A percentile compares a stretch with the other conserved stretches of the same genome.
These are phyloP conservation scores for Corallochytrium limacisporum DNA, from an alignment of 78 protist genomes.

Conservation along the genomic window DNA sequence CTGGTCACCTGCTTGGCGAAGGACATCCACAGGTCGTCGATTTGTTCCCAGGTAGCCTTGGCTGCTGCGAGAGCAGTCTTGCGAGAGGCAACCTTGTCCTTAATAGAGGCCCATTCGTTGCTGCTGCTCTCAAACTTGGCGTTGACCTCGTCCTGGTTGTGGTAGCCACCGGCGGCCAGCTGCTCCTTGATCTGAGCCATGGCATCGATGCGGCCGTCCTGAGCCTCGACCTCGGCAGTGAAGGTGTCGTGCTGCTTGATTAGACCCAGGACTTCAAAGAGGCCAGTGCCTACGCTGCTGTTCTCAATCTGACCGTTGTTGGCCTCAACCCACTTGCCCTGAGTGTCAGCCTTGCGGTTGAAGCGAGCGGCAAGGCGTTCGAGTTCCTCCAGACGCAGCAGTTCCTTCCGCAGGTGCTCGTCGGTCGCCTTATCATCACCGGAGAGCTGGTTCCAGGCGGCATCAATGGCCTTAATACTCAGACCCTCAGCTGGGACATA, in stretches of 20 bases:
- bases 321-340: constrained; percentile 1
- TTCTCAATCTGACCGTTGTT: not conserved
- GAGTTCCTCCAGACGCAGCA: constrained; percentile 8
- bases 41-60: not conserved
- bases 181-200: not conserved
- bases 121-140: not conserved
- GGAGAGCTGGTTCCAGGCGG: constrained; percentile 13
- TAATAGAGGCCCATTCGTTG: not conserved
- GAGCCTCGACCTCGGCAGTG: constrained; percentile 10
- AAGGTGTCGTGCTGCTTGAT: constrained; percentile 12
- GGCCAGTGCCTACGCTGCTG: not conserved
- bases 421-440: not conserved
- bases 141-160: not conserved
- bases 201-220: not conserved
- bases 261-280: not conserved
- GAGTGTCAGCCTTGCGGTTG: constrained; percentile 1
- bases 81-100: not conserved
- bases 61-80: not conserved
- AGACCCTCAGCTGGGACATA: constrained; percentile 10
- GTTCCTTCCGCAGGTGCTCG: not conserved
- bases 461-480: not conserved
- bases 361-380: constrained; percentile 13
- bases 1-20: constrained; percentile 17
- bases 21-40: constrained; percentile 11
- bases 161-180: constrained; percentile 1